Evolutionary conservation across 768 basidiomycete genomes (phyloP).

Genomic region (Hygrocybe coccinea): DNA sequence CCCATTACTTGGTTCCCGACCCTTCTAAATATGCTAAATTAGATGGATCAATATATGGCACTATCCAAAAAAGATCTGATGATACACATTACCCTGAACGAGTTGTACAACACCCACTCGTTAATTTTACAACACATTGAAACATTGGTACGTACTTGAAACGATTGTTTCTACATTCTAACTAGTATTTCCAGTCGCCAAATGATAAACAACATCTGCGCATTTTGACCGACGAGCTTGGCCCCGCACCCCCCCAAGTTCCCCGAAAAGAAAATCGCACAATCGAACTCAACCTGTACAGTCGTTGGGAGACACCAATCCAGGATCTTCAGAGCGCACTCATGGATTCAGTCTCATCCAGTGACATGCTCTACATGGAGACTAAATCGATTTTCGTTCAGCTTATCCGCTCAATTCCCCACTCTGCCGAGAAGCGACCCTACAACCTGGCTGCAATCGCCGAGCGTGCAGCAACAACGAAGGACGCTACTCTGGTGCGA

Average conservation of each 20-base stretch:
- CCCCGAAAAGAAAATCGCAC: conserved; percentile 97
- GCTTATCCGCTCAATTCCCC: conserved; percentile 90
- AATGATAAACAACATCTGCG: conserved; percentile 98
- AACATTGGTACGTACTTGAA: conserved; percentile 53
- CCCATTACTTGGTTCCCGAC: neutral
- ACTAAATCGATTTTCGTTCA: conserved; percentile 99
- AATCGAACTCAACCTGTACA: conserved; percentile 87
- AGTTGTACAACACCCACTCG: conserved; percentile 98
- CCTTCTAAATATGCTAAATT: conserved; percentile 6
- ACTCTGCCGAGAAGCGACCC: conserved; percentile 76
- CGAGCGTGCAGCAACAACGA: conserved; percentile 93
- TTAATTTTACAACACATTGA: conserved; percentile 94
- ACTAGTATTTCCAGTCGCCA: conserved; percentile 60
- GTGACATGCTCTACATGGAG: conserved; percentile 99
- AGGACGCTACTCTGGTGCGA: conserved; percentile 91
- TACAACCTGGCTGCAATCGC: conserved; percentile 86
- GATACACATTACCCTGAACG: conserved; percentile 98
- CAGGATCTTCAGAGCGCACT: conserved; percentile 95
- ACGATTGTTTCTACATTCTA: neutral
- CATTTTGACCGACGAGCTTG: conserved; percentile 94
- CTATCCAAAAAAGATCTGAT: conserved; percentile 97
- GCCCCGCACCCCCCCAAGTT: conserved; percentile 88
- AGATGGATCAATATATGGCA: conserved; percentile 99
- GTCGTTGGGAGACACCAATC: conserved; percentile 98
- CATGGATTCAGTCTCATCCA: conserved; percentile 95